Evolutionary conservation across 2,329 filamentous ascomycete species (phyloP), one percentile per base, ranked within the genome.

Genomic region (Stemphylium vesicarium): DNA sequence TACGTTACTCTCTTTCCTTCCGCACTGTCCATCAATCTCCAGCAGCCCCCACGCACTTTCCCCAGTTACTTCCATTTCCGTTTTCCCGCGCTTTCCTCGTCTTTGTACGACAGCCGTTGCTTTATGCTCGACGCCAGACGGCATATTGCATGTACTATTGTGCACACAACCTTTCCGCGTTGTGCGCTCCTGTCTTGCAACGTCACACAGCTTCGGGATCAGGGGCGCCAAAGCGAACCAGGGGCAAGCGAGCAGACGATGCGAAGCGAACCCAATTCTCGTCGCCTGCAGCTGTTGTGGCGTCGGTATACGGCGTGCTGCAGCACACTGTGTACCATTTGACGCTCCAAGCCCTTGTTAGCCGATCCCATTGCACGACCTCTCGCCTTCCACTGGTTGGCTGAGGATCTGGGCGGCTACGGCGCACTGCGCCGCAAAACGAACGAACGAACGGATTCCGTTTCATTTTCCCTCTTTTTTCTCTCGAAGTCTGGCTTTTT

Each of bases 1-100:
- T 97, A 78, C 82, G 89, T 79, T 59, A n/a, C 35, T 56, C 13
- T 35, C 5, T 38, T 60, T 45, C 26, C 18, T 36, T 40, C 24
- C 24, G 24, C 38, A 29, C 26, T 29, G 26, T 29, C 9, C 20
- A 41, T 16, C 15, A 10, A 24, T 18, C n/a, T 26, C 13, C n/a
- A 29, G 20, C 31, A 20, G n/a, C 13, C 31, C 9, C 41, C 22
- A n/a, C 35, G 18, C 15, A 24, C 20, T n/a, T 35, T 31, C 20
- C 24, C 7, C 22, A 4, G n/a, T 36, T 20, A 8, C 12, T 26
- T 51, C 29, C n/a, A 20, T 41, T 29, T 42, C 12, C 32, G 2
- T 18, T 29, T 39, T 43, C 37, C 31, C 35, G 44, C 46, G 20
- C 38, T 32, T 44, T 2, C 39, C 9, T 53, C 38, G 13, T 22